Evolutionary conservation across 768 basidiomycete genomes (phyloP).

Genomic region (Pleurotus cornucopiae): DNA sequence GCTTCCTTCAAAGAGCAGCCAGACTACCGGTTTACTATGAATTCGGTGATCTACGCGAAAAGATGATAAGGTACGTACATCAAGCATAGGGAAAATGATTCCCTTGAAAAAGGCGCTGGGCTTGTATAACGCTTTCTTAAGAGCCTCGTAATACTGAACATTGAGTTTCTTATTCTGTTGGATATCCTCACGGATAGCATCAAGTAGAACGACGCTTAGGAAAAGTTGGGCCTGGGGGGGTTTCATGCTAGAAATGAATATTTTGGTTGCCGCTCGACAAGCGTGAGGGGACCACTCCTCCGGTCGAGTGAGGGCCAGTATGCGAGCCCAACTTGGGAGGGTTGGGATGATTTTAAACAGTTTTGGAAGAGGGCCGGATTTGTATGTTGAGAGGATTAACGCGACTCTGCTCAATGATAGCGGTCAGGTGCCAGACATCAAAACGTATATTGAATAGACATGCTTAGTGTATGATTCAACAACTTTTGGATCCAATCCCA

Average conservation of each 20-base stretch:
- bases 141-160: conserved; percentile 90
- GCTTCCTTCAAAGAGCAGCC: conserved; percentile 94
- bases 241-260: conserved; percentile 96
- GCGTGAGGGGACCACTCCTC: conserved; percentile 96
- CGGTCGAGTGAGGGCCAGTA: conserved; percentile 88
- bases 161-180: conserved; percentile 81
- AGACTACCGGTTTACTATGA: conserved; percentile 24
- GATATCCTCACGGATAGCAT: conserved; percentile 88
- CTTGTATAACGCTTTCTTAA: conserved; percentile 92
- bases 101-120: conserved; percentile 99
- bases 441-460: conserved; percentile 20
- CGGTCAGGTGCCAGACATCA: neutral
- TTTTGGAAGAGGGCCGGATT: conserved; percentile 92
- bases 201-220: conserved; percentile 86
- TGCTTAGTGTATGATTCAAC: conserved; percentile 93
- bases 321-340: conserved; percentile 92
- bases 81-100: conserved; percentile 90
- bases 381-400: conserved; percentile 79
- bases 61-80: conserved; percentile 46
- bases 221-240: conserved; percentile 91
- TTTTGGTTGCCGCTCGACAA: conserved; percentile 88
- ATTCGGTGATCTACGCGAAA: neutral
- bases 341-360: conserved; percentile 98
- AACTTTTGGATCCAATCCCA: conserved; percentile 87
- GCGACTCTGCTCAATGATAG: conserved; percentile 59